Conservation (phyloP, 2,329 filamentous ascomycete genomes). For the Pseudogymnoascus sp. region DNA sequence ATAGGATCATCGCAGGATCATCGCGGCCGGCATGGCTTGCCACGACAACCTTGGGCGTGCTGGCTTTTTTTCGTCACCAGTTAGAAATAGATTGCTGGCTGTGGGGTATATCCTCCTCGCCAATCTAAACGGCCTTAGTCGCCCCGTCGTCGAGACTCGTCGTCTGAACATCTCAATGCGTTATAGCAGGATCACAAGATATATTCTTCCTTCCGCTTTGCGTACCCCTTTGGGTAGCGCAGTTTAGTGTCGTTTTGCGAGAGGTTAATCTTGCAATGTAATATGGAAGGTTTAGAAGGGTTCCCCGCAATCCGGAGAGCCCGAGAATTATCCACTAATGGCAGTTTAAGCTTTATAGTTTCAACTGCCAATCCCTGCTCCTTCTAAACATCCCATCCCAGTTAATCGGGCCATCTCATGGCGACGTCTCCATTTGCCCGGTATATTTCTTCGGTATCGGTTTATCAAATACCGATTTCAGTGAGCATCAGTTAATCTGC, state of each 20-base stretch:
- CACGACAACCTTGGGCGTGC: background rate
- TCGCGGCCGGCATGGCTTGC: background rate
- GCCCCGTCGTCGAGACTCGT: background rate
- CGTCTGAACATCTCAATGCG: background rate
- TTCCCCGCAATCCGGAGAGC: background rate
- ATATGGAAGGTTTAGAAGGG: background rate
- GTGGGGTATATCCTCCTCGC: background rate
- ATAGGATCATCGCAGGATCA: background rate
- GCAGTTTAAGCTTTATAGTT: constrained; percentile 7
- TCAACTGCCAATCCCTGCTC: constrained; percentile 1
- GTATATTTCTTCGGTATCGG: background rate
- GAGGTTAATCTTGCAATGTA: background rate
- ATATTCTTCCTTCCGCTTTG: background rate
- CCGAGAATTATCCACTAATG: constrained; percentile 1
- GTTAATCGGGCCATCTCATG: background rate
- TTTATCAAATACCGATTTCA: background rate
- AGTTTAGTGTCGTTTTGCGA: background rate
- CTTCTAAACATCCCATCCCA: background rate
- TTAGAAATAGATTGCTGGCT: constrained; percentile 1
- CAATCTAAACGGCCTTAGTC: constrained; percentile 1
- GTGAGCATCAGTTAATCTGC: background rate
- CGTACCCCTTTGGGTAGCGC: background rate
- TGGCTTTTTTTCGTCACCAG: background rate
- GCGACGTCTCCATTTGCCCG: background rate
- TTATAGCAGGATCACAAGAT: background rate